phyloP scores from a whole-genome alignment of 2,329 filamentous ascomycete genomes.

The Ophiocordyceps robertsii region DNA sequence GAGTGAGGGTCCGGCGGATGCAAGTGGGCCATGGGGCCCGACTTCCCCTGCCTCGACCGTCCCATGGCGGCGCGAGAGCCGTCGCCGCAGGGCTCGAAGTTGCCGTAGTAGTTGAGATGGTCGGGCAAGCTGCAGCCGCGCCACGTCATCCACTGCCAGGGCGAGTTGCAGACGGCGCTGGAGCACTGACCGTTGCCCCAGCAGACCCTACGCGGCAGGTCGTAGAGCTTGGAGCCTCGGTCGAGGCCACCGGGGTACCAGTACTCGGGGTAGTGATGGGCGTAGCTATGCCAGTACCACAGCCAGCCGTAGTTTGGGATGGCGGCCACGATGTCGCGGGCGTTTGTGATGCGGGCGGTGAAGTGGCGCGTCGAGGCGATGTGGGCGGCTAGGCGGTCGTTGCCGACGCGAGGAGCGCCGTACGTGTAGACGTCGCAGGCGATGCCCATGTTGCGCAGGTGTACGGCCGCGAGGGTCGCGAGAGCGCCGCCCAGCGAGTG shows the following conservation, averaged over 20 bases:
- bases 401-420: constrained; percentile 54
- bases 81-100: not conserved
- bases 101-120: not conserved
- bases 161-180: not conserved
- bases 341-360: constrained; percentile 53
- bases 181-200: not conserved
- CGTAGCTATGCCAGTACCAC: constrained; percentile 23
- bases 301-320: constrained; percentile 40
- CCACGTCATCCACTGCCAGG: not conserved
- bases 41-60: too few species aligned
- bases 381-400: constrained; percentile 26
- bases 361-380: constrained; percentile 36
- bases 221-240: constrained; percentile 16
- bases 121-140: not conserved
- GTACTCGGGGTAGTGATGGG: constrained; percentile 57
- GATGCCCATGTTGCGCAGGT: constrained; percentile 35
- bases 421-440: constrained; percentile 47
- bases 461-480: constrained; percentile 42
- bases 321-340: constrained; percentile 51
- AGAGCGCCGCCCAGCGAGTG: constrained; percentile 58
- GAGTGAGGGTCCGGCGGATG: too few species aligned
- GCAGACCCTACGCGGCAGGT: constrained; percentile 1
- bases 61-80: too few species aligned
- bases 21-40: too few species aligned
- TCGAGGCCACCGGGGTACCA: constrained; percentile 30